These are phyloP conservation scores for Buddleja alternifolia DNA, from an alignment of 257 asterid genomes.

Conservation along the genomic window DNA sequence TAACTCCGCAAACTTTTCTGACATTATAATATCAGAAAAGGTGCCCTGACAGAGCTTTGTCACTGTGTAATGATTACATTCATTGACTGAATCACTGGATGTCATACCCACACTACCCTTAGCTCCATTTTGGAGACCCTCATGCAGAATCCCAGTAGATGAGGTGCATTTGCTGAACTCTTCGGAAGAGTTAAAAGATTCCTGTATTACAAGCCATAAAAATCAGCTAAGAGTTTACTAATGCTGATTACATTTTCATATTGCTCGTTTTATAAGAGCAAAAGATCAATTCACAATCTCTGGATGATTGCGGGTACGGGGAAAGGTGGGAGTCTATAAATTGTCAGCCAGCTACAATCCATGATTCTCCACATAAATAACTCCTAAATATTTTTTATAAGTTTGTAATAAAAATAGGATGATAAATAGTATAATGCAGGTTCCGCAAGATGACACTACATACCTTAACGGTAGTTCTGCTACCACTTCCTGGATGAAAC, in stretches of 20 bases:
- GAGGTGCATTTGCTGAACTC: conserved; percentile 36
- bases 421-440: background rate
- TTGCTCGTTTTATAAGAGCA: background rate
- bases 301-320: background rate
- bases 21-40: conserved; percentile 54
- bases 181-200: conserved; percentile 41
- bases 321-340: conserved; percentile 1
- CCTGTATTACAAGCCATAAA: conserved; percentile 35
- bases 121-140: conserved; percentile 30
- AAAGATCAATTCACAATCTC: background rate
- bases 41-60: conserved; percentile 53
- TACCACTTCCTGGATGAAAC: conserved; percentile 37
- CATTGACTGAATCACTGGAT: conserved; percentile 37
- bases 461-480: conserved; percentile 50
- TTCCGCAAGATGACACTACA: background rate
- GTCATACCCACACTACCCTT: conserved; percentile 22
- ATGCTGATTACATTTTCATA: background rate
- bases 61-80: conserved; percentile 33
- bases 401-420: background rate
- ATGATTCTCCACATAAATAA: conserved; percentile 9
- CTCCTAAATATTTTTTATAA: background rate
- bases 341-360: background rate
- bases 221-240: background rate
- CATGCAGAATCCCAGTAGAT: conserved; percentile 25
- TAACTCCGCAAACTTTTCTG: conserved; percentile 65